Base-by-base conservation (phyloP, 306 rosid genomes). In the Sesbania bispinosa region DNA sequence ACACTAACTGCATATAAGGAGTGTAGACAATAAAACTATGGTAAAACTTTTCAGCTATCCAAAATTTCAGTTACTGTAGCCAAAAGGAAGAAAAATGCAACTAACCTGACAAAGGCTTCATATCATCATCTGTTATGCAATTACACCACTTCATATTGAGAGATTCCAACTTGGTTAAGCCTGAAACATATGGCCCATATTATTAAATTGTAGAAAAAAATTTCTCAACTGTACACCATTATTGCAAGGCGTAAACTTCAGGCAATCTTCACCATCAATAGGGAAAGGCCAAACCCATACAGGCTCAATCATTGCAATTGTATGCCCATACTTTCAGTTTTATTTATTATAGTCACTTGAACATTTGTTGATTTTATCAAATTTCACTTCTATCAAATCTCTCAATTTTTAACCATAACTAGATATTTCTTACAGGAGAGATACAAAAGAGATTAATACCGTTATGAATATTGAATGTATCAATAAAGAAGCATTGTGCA, bases 81-180 rank as follows among this genome's bases (percentile, higher is more conserved):
- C 19, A 24, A 45, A 64, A 55, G 53, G 13, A 77, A 60, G 58
- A 57, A 73, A 42, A 60, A 15, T 67, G 77, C 60, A 60, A 72
- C 69, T 59, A 79, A 92, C 97, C 90, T 54, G 96, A 79, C 11
- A 92, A 83, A 57, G 87, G 84, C 82, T 81, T 83, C 85, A 92
- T 84, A 78, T 92, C 97, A 43, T 77, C 74, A 84, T 92, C 86
- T 27, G 88, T 82, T 63, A 92, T 84, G 83, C 89, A 87, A 66
- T 87, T 89, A 71, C 97, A 89, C 89, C 97, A 92, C 83, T 89
- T 92, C 33, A 92, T 74, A 89, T 92, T 92, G 46, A 92, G 90
- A 76, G 92, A 92, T 73, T 89, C 96, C 82, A 92, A 80, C 69
- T 84, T 89, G 36, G 71, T 71, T 67, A 92, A 87, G 78, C 88